phyloP scores from a whole-genome alignment of 2,329 filamentous ascomycete genomes.

The Aspergillus floridensis region DNA sequence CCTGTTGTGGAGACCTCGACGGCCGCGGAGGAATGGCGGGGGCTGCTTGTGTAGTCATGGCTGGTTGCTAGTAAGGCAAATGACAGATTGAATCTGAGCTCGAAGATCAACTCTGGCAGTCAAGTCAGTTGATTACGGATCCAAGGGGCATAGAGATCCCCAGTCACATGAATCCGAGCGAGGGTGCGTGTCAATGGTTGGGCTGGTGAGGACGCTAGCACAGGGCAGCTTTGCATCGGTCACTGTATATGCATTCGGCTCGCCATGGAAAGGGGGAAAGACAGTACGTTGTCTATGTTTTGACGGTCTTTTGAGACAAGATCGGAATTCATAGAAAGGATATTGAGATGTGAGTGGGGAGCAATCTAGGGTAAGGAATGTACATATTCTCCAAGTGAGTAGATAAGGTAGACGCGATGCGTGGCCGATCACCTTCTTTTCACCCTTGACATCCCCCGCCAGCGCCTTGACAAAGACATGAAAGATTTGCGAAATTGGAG shows the following conservation, averaged over 20 bases:
- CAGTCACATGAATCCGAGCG: not conserved
- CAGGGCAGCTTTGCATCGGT: slow-evolving; percentile 8
- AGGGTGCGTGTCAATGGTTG: not conserved
- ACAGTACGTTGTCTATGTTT: not conserved
- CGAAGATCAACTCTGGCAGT: not conserved
- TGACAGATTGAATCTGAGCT: slow-evolving; percentile 2
- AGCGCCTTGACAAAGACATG: slow-evolving; percentile 1
- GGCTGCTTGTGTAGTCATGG: slow-evolving; percentile 46
- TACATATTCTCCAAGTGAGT: slow-evolving; percentile 1
- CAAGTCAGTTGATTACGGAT: not conserved
- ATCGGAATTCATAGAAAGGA: not conserved
- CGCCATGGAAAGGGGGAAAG: not conserved
- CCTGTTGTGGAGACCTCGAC: slow-evolving; percentile 50
- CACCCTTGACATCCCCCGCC: slow-evolving; percentile 3
- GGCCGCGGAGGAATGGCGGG: slow-evolving; percentile 64
- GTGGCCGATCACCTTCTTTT: slow-evolving; percentile 9
- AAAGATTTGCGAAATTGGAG: not conserved
- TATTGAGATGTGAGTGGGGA: not conserved
- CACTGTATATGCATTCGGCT: not conserved
- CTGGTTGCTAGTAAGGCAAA: not conserved
- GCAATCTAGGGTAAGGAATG: not conserved
- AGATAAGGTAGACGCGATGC: slow-evolving; percentile 13
- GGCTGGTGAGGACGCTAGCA: slow-evolving; percentile 2
- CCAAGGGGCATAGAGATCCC: not conserved
- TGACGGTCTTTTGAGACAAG: not conserved